Evolutionary conservation across 768 basidiomycete species (phyloP).

Genomic region (Boletus edulis): DNA sequence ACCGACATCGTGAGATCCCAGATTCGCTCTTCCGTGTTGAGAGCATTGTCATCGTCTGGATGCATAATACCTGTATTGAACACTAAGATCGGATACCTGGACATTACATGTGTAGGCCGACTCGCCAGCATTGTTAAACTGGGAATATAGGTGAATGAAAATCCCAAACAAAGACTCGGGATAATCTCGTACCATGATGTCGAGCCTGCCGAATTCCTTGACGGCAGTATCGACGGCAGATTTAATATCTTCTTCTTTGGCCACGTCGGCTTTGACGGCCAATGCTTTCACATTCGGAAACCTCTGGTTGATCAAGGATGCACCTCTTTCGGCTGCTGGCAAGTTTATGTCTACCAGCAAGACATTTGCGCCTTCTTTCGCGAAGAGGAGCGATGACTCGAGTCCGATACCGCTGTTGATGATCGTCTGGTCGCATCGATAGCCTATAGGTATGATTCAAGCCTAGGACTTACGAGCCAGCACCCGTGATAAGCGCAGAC

Average conservation of each 20-base stretch:
- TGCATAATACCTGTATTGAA: slow-evolving; percentile 88
- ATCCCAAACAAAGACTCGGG: neutral
- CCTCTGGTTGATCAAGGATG: slow-evolving; percentile 57
- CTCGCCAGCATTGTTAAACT: slow-evolving; percentile 94
- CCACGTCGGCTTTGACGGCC: slow-evolving; percentile 80
- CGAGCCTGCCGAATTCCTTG: slow-evolving; percentile 86
- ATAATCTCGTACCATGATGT: slow-evolving; percentile 73
- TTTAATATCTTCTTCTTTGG: slow-evolving; percentile 85
- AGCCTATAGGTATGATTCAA: neutral
- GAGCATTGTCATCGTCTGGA: slow-evolving; percentile 87
- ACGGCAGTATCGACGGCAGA: slow-evolving; percentile 77
- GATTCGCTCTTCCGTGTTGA: slow-evolving; percentile 95
- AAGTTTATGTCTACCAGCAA: slow-evolving; percentile 87
- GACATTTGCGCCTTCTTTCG: slow-evolving; percentile 90
- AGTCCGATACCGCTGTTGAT: slow-evolving; percentile 85
- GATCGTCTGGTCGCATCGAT: slow-evolving; percentile 9
- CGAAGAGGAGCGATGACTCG: slow-evolving; percentile 93
- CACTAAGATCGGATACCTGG: neutral
- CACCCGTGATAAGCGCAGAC: slow-evolving; percentile 85
- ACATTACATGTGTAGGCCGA: neutral
- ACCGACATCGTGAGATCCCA: slow-evolving; percentile 94
- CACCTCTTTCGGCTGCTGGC: slow-evolving; percentile 66
- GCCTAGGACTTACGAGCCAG: slow-evolving; percentile 66
- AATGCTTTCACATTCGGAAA: slow-evolving; percentile 69
- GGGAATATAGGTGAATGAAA: slow-evolving; percentile 4